These are phyloP conservation scores for Saccharum spontaneum DNA, from an alignment of 176 grass and related monocot species.

Conservation along the genomic window DNA sequence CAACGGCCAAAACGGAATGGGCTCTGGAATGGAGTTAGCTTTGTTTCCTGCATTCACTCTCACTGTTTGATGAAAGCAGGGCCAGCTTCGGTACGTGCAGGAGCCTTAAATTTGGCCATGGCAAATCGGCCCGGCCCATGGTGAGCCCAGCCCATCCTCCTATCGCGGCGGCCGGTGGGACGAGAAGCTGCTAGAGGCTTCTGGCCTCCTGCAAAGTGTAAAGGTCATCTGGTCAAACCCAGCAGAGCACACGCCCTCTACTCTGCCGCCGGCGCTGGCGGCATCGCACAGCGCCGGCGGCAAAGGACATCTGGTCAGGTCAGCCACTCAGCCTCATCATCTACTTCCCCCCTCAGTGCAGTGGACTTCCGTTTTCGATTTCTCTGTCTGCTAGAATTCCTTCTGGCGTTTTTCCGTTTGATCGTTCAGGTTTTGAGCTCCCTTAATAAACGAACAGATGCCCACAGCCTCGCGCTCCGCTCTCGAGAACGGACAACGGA, in stretches of 20 bases:
- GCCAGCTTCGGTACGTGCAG: no score
- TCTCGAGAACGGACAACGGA: constrained; percentile 20
- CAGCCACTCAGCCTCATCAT: background rate
- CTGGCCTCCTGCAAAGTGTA: no score
- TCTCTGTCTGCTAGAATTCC: background rate
- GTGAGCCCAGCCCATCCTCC: background rate
- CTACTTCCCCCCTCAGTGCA: background rate
- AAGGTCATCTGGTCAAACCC: no score
- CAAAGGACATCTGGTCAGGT: background rate
- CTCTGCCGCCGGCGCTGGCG: no score
- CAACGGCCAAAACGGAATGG: no score
- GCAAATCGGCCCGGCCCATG: background rate
- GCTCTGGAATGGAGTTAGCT: no score
- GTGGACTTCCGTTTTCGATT: background rate
- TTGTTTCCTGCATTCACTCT: no score
- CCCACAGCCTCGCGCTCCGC: constrained; percentile 44
- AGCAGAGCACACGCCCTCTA: no score
- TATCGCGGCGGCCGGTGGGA: background rate
- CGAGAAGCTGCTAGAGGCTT: background rate
- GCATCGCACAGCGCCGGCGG: no score
- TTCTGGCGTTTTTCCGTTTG: background rate
- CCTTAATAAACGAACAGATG: background rate
- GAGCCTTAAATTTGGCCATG: background rate
- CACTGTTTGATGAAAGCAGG: no score
- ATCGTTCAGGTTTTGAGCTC: background rate